phyloP scores from a whole-genome alignment of 805 yeast species.

The Cyberlindnera veronae region DNA sequence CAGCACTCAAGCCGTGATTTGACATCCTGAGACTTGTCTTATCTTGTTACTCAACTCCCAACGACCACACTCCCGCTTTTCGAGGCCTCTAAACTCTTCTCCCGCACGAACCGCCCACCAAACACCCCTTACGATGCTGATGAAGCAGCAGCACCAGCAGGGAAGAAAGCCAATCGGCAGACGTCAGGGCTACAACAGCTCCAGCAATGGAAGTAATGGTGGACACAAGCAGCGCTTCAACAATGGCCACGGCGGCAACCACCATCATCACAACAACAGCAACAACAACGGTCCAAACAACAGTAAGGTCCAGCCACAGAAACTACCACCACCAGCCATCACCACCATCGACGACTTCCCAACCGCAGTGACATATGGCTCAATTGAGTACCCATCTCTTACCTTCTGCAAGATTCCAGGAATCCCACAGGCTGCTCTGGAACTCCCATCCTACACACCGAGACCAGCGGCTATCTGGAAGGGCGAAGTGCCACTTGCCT shows the following conservation, averaged over 20 bases:
- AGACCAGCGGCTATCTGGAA: conserved; percentile 17
- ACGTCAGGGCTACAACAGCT: conserved; percentile 2
- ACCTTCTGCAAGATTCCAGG: background rate
- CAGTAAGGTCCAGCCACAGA: background rate
- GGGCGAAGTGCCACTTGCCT: conserved; percentile 4
- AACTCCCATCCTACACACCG: conserved; percentile 14
- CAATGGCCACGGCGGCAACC: conserved; percentile 2
- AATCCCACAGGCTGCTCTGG: conserved; percentile 8
- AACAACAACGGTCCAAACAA: conserved; percentile 2
- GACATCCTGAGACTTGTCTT: no score
- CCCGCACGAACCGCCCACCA: no score
- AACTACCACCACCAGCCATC: conserved; percentile 3
- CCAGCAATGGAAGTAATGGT: background rate
- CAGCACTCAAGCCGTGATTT: no score
- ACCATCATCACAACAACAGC: conserved; percentile 3
- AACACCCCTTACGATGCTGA: conserved; percentile 3
- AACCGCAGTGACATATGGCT: conserved; percentile 9
- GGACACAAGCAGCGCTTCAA: background rate
- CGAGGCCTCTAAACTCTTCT: no score
- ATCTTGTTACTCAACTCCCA: no score
- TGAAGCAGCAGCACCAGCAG: conserved; percentile 6
- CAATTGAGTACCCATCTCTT: conserved; percentile 19
- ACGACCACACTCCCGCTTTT: no score
- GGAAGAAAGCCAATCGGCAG: conserved; percentile 10
- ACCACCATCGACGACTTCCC: conserved; percentile 16